Conservation (phyloP, 345 rosid genomes). For the Hibiscus mutabilis region DNA sequence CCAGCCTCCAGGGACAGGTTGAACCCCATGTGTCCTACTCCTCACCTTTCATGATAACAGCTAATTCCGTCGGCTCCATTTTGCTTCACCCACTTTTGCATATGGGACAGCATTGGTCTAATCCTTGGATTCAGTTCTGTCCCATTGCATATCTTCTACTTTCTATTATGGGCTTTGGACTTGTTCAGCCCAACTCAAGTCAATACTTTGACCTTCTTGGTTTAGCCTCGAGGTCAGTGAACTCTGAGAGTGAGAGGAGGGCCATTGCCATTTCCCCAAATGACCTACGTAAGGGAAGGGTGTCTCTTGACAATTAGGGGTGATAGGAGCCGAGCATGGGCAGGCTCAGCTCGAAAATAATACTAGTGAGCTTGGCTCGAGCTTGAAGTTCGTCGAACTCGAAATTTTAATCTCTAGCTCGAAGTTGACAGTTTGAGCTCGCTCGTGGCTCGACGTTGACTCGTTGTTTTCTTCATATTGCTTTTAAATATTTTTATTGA, state of each 20-base stretch:
- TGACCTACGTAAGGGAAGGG: not conserved
- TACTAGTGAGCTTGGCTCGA: too few relatives aligned
- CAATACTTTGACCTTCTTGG: constrained; percentile 8
- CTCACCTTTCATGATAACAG: not conserved
- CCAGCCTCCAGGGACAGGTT: constrained; percentile 11
- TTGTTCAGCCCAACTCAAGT: constrained; percentile 11
- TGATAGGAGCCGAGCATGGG: too few relatives aligned
- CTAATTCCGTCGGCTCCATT: constrained; percentile 1
- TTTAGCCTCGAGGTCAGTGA: not conserved
- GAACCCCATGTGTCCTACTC: constrained; percentile 12
- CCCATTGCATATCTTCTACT: not conserved
- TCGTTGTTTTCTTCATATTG: too few relatives aligned
- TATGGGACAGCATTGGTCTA: constrained; percentile 9
- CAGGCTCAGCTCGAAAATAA: too few relatives aligned
- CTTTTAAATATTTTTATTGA: too few relatives aligned
- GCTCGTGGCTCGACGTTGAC: too few relatives aligned
- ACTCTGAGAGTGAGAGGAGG: too few relatives aligned
- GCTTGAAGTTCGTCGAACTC: too few relatives aligned
- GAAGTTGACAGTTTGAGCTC: too few relatives aligned
- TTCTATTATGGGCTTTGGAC: not conserved
- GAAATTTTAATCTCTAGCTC: too few relatives aligned
- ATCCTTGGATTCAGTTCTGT: not conserved
- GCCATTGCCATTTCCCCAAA: not conserved
- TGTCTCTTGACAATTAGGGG: not conserved
- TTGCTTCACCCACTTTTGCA: not conserved